Evolutionary conservation across 1,284 basidiomycete species (phyloP).

Genomic region (Sporisorium graminicola): DNA sequence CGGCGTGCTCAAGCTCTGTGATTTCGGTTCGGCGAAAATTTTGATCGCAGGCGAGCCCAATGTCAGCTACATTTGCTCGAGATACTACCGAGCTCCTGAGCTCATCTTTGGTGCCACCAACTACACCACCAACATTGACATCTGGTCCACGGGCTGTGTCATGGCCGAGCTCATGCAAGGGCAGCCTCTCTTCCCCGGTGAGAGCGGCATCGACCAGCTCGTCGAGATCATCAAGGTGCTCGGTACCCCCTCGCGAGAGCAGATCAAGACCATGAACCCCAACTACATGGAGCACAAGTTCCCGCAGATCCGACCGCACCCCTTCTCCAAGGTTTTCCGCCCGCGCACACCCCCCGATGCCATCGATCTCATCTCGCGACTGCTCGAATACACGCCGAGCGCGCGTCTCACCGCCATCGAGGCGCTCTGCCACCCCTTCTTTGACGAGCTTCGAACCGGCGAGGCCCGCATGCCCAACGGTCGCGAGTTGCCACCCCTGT

Average conservation of each 20-base stretch:
- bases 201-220: conserved; percentile 98
- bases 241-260: conserved; percentile 96
- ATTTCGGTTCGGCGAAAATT: conserved; percentile 99
- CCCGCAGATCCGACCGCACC: conserved; percentile 93
- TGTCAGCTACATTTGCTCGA: conserved; percentile 99
- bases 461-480: conserved; percentile 96
- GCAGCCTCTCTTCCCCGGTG: conserved; percentile 97
- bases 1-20: conserved; percentile 96
- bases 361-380: conserved; percentile 92
- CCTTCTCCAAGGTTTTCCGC: conserved; percentile 86
- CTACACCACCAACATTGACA: conserved; percentile 99
- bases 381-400: conserved; percentile 96
- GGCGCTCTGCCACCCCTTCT: conserved; percentile 87
- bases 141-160: conserved; percentile 99
- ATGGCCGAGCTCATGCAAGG: conserved; percentile 99
- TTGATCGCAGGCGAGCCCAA: conserved; percentile 97
- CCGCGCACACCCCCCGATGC: conserved; percentile 95
- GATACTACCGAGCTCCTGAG: conserved; percentile 99
- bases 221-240: conserved; percentile 99
- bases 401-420: conserved; percentile 91
- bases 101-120: conserved; percentile 99
- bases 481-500: conserved; percentile 91
- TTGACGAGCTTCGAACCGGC: conserved; percentile 86
- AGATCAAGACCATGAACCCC: conserved; percentile 99
- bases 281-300: conserved; percentile 99